These are phyloP conservation scores for Cladosporium sp. DNA, from an alignment of 2,329 filamentous ascomycete species.

Conservation along the genomic window DNA sequence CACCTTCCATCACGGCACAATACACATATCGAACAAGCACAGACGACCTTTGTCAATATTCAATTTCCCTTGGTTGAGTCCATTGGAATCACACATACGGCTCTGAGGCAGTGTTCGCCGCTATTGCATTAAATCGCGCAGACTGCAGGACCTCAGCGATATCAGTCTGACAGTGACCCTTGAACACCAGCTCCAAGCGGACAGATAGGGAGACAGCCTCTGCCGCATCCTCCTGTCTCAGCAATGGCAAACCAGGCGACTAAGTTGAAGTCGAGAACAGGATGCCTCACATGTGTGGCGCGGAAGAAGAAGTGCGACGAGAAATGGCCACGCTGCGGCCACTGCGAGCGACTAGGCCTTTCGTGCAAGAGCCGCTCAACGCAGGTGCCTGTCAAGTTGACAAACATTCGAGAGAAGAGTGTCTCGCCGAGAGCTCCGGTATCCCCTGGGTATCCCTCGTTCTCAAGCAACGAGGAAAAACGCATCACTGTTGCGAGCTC, in stretches of 20 bases:
- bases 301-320: constrained; percentile 98
- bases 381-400: background rate
- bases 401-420: background rate
- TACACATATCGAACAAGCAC: background rate
- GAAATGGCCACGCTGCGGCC: constrained; percentile 84
- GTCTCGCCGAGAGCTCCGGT: constrained; percentile 4
- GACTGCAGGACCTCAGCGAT: background rate
- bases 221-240: background rate
- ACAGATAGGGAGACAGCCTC: background rate
- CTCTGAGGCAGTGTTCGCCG: background rate
- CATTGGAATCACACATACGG: background rate
- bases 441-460: constrained; percentile 26
- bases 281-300: constrained; percentile 84
- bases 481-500: constrained; percentile 21
- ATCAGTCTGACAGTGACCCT: background rate
- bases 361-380: constrained; percentile 22
- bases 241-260: background rate
- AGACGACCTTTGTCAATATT: background rate
- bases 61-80: background rate
- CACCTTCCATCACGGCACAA: background rate
- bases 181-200: background rate
- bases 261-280: constrained; percentile 66
- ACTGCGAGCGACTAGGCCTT: constrained; percentile 66
- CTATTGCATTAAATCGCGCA: background rate
- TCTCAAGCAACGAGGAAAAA: constrained; percentile 23